phyloP scores from a whole-genome alignment of 1,284 basidiomycete species.

The Xerocomus subilludens region DNA sequence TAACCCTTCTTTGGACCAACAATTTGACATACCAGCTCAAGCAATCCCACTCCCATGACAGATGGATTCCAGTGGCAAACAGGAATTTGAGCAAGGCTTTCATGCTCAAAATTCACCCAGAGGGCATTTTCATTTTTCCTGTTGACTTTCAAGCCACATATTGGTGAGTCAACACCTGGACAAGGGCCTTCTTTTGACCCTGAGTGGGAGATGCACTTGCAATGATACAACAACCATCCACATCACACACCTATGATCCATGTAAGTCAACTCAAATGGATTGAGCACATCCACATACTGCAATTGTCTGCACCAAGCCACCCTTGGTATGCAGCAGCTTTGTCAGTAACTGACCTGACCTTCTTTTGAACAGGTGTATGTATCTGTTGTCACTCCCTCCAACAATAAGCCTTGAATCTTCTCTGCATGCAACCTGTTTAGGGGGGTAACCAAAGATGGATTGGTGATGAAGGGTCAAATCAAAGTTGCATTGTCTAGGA shows the following conservation, averaged over 20 bases:
- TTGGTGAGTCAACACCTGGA: slow-evolving; percentile 11
- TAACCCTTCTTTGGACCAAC: too few relatives aligned
- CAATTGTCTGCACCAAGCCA: slow-evolving; percentile 21
- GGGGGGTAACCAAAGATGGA: slow-evolving; percentile 2
- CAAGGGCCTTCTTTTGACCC: slow-evolving; percentile 3
- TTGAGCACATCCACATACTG: not conserved
- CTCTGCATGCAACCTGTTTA: slow-evolving; percentile 33
- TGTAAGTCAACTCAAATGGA: not conserved
- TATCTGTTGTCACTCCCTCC: slow-evolving; percentile 26
- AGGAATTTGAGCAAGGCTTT: too few relatives aligned
- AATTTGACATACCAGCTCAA: too few relatives aligned
- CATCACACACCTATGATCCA: slow-evolving; percentile 11
- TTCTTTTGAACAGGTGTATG: slow-evolving; percentile 32
- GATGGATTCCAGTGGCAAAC: too few relatives aligned
- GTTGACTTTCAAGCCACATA: not conserved
- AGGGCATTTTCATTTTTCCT: too few relatives aligned
- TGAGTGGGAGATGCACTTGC: slow-evolving; percentile 5
- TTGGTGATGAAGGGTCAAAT: slow-evolving; percentile 23
- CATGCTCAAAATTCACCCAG: too few relatives aligned
- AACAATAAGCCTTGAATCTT: slow-evolving; percentile 28
- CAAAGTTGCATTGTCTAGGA: not conserved
- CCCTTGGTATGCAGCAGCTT: not conserved
- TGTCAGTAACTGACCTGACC: slow-evolving; percentile 1
- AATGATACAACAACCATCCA: slow-evolving; percentile 16
- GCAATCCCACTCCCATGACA: too few relatives aligned